Conservation (phyloP, 2,329 filamentous ascomycete species). For the Cladosporium colombiae region DNA sequence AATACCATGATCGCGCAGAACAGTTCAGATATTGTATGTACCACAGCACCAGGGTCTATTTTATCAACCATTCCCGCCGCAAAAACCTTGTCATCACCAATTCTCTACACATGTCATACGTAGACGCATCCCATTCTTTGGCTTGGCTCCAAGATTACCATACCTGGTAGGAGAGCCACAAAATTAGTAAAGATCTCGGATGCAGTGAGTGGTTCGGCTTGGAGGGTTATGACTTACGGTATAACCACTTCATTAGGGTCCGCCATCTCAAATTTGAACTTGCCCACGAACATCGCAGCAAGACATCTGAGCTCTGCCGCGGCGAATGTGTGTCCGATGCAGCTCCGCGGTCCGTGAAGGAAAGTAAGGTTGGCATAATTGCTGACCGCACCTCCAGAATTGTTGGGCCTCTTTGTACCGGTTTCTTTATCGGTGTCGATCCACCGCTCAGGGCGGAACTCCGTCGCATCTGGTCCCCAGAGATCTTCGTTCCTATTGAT, state of each 20-base stretch:
- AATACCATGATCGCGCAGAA: too few species aligned
- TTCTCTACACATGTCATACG: neutral
- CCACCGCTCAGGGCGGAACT: slow-evolving; percentile 49
- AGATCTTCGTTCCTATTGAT: slow-evolving; percentile 45
- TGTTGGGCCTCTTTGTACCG: slow-evolving; percentile 38
- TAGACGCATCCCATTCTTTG: neutral
- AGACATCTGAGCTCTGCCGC: slow-evolving; percentile 32
- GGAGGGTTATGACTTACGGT: neutral
- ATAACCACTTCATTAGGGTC: neutral
- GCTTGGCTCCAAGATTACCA: neutral
- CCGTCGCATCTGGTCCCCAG: slow-evolving; percentile 45
- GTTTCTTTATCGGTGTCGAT: slow-evolving; percentile 37
- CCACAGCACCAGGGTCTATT: too few species aligned
- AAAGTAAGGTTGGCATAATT: slow-evolving; percentile 48
- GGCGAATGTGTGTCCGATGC: slow-evolving; percentile 36
- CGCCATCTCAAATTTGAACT: slow-evolving; percentile 18
- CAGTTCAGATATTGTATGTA: too few species aligned
- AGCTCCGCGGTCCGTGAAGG: slow-evolving; percentile 41
- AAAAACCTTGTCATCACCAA: too few species aligned
- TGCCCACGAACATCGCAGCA: slow-evolving; percentile 28
- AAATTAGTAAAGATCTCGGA: neutral
- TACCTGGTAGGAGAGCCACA: neutral
- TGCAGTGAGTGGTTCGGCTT: too few species aligned
- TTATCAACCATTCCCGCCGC: too few species aligned
- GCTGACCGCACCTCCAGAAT: slow-evolving; percentile 38